Conservation (phyloP, 2,329 filamentous ascomycete genomes). For the Bipolaris oryzae region DNA sequence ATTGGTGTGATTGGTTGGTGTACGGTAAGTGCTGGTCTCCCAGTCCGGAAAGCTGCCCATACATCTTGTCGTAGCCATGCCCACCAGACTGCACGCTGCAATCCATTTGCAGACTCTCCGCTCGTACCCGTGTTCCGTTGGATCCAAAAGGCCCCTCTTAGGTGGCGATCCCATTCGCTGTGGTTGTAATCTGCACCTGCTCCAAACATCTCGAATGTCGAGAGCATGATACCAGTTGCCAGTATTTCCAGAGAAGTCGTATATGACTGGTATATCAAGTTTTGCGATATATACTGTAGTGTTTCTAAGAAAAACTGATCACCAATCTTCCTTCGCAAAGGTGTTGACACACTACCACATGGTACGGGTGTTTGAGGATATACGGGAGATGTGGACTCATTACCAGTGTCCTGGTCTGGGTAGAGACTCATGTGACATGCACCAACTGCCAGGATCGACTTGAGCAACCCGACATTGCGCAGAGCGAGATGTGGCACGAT, state of each 20-base stretch:
- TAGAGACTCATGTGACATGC: constrained; percentile 57
- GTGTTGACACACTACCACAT: constrained; percentile 22
- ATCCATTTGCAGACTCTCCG: constrained; percentile 59
- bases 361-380: constrained; percentile 24
- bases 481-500: constrained; percentile 49
- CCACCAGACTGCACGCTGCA: constrained; percentile 68
- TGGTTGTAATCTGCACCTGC: constrained; percentile 51
- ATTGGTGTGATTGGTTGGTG: constrained; percentile 61
- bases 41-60: constrained; percentile 67
- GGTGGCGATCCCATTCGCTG: constrained; percentile 65
- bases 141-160: constrained; percentile 70
- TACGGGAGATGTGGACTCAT: constrained; percentile 36
- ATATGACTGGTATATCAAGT: constrained; percentile 64
- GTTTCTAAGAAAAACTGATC: constrained; percentile 67
- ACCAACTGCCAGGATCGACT: constrained; percentile 62
- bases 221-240: constrained; percentile 64
- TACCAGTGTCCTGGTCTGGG: constrained; percentile 23
- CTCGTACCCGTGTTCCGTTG: constrained; percentile 65
- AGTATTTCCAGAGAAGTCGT: constrained; percentile 63
- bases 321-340: constrained; percentile 45
- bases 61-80: constrained; percentile 69
- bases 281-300: constrained; percentile 64
- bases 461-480: constrained; percentile 63
- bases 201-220: constrained; percentile 69
- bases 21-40: constrained; percentile 61